Conservation (phyloP, 2,329 filamentous ascomycete species). For the Cryphonectria japonica region DNA sequence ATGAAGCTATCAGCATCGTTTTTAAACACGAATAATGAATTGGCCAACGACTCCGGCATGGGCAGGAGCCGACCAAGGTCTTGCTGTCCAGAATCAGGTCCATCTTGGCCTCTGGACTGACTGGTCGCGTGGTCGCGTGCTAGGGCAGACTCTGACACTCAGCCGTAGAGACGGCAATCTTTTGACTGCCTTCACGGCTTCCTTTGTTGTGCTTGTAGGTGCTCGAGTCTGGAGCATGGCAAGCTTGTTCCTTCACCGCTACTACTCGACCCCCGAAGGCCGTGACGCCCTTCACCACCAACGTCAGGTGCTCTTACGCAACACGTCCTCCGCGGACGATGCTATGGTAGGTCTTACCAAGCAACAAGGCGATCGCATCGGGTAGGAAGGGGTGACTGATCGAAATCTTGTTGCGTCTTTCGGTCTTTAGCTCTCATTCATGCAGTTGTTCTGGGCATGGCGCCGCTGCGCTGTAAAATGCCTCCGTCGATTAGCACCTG, state of each 20-base stretch:
- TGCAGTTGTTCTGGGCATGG: constrained; percentile 12
- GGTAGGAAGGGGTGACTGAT: background rate
- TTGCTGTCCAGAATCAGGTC: constrained; percentile 25
- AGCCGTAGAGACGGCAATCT: constrained; percentile 36
- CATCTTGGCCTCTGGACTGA: constrained; percentile 40
- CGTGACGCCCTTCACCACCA: constrained; percentile 37
- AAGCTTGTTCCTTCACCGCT: constrained; percentile 32
- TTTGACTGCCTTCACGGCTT: constrained; percentile 40
- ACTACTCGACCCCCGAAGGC: constrained; percentile 28
- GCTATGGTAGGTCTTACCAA: background rate
- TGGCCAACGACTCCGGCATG: constrained; percentile 3
- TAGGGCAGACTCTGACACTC: constrained; percentile 40
- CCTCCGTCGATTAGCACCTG: background rate
- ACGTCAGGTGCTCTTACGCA: constrained; percentile 30
- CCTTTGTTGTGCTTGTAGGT: constrained; percentile 38
- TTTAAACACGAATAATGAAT: background rate
- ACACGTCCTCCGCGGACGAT: constrained; percentile 1
- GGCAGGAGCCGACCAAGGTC: background rate
- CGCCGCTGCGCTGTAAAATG: background rate
- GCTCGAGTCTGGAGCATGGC: constrained; percentile 33
- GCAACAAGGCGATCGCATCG: background rate
- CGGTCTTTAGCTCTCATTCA: background rate
- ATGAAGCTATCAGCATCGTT: too few species aligned
- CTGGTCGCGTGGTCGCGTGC: constrained; percentile 37
- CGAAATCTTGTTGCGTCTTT: background rate